These are phyloP conservation scores for Dioscorea zingiberensis DNA, from an alignment of 106 monocot genomes.

Conservation along the genomic window DNA sequence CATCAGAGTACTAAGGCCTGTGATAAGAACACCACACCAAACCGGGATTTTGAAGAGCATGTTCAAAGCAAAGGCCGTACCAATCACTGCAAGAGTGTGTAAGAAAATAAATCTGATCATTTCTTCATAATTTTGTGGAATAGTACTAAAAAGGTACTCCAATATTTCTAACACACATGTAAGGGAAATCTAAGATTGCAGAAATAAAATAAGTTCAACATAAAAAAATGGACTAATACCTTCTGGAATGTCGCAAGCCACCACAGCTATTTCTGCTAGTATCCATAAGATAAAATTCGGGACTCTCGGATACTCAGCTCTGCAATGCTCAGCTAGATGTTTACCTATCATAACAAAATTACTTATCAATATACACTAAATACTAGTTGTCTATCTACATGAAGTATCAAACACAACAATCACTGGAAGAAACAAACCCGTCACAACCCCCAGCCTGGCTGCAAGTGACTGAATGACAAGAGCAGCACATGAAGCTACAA, in stretches of 20 bases:
- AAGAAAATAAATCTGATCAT: neutral
- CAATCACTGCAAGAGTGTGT: conserved; percentile 59
- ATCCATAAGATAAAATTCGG: conserved; percentile 81
- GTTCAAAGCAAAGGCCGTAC: conserved; percentile 94
- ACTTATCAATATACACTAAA: neutral
- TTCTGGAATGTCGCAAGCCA: conserved; percentile 98
- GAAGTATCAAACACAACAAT: neutral
- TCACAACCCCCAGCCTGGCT: conserved; percentile 87
- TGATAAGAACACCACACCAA: conserved; percentile 92
- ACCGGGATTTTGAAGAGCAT: conserved; percentile 82
- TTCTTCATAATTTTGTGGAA: neutral
- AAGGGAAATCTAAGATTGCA: too few relatives aligned
- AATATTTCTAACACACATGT: too few relatives aligned
- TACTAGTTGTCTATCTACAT: too few relatives aligned
- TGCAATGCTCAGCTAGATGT: conserved; percentile 96
- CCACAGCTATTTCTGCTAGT: conserved; percentile 83
- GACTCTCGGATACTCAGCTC: conserved; percentile 67
- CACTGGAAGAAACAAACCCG: too few relatives aligned
- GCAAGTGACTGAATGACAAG: conserved; percentile 90
- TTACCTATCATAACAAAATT: conserved; percentile 54
- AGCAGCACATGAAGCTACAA: conserved; percentile 79
- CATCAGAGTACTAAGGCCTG: conserved; percentile 82
- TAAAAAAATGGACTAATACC: too few relatives aligned
- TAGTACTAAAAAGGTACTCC: neutral
- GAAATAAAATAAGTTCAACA: too few relatives aligned